A percentile compares a stretch with the other conserved stretches of the same genome.
These are phyloP conservation scores for Rhytidiadelphus loreus DNA, from an alignment of 225 moss, liverwort and hornwort genomes.

Conservation along the genomic window DNA sequence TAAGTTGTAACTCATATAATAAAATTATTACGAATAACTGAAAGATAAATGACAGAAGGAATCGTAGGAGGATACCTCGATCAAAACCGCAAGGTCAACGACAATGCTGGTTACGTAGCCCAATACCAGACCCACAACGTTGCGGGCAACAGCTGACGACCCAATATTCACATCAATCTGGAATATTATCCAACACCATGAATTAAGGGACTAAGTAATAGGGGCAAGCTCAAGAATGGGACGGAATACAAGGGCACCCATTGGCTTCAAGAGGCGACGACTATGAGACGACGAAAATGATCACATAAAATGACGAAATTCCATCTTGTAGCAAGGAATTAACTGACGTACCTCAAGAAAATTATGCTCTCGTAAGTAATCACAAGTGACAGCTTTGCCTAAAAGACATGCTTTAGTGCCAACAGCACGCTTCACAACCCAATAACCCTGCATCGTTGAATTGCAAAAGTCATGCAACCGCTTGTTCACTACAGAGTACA, in stretches of 20 bases:
- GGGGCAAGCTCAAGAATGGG: not conserved
- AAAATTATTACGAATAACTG: not conserved
- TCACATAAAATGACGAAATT: not conserved
- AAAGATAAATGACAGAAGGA: not conserved
- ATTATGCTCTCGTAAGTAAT: constrained; percentile 56
- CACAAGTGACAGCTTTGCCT: constrained; percentile 66
- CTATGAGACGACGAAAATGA: not conserved
- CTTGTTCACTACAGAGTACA: not conserved
- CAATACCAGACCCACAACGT: constrained; percentile 59
- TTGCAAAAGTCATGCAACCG: not conserved
- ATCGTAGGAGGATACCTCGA: constrained; percentile 36
- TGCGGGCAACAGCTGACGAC: constrained; percentile 76
- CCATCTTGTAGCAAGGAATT: not conserved
- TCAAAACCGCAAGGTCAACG: constrained; percentile 68
- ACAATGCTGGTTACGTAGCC: constrained; percentile 63
- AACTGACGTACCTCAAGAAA: constrained; percentile 51
- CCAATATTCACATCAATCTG: constrained; percentile 82
- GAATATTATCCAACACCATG: not conserved
- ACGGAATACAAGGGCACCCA: not conserved
- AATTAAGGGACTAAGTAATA: not conserved
- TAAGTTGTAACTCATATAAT: not conserved
- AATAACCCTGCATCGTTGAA: constrained; percentile 49
- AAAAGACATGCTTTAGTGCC: constrained; percentile 79
- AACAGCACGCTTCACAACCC: constrained; percentile 77
- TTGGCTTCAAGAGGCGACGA: not conserved